Conservation (phyloP, 257 asterid species). For the Verbascum thapsus region DNA sequence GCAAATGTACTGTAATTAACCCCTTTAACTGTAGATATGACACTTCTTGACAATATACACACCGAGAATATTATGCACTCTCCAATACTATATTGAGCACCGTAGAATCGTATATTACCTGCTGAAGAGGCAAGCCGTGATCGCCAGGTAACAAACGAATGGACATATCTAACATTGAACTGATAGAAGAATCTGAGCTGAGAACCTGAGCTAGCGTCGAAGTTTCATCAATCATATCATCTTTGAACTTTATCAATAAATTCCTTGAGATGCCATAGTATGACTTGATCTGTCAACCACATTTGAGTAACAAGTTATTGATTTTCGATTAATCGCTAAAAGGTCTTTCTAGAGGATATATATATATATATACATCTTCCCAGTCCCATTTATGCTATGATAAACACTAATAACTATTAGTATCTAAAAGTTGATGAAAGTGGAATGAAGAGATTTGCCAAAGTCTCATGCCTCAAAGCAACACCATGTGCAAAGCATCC, state of each 20-base stretch:
- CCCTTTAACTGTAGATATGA: background rate
- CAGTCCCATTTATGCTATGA: too few relatives aligned
- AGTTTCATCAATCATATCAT: slow-evolving; percentile 91
- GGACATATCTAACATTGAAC: slow-evolving; percentile 93
- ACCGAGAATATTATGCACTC: slow-evolving; percentile 5
- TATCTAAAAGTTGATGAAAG: background rate
- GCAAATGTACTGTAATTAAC: too few relatives aligned
- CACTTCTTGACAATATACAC: background rate
- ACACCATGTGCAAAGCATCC: background rate
- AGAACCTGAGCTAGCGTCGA: slow-evolving; percentile 83
- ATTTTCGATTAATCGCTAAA: slow-evolving; percentile 6
- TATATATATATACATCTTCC: too few relatives aligned
- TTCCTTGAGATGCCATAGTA: slow-evolving; percentile 92
- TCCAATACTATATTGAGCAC: slow-evolving; percentile 7
- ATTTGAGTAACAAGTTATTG: slow-evolving; percentile 2
- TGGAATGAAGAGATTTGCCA: background rate
- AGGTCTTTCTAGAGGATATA: background rate
- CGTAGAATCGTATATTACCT: slow-evolving; percentile 46
- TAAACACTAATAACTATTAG: too few relatives aligned
- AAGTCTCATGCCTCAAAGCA: background rate
- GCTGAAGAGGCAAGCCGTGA: slow-evolving; percentile 91
- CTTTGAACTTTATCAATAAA: slow-evolving; percentile 85
- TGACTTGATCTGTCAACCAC: slow-evolving; percentile 69
- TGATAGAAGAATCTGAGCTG: slow-evolving; percentile 85
- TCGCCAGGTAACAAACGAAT: slow-evolving; percentile 88